Evolutionary conservation across 2,329 filamentous ascomycete species (phyloP).

Genomic region (Arthrobotrys musiformis): DNA sequence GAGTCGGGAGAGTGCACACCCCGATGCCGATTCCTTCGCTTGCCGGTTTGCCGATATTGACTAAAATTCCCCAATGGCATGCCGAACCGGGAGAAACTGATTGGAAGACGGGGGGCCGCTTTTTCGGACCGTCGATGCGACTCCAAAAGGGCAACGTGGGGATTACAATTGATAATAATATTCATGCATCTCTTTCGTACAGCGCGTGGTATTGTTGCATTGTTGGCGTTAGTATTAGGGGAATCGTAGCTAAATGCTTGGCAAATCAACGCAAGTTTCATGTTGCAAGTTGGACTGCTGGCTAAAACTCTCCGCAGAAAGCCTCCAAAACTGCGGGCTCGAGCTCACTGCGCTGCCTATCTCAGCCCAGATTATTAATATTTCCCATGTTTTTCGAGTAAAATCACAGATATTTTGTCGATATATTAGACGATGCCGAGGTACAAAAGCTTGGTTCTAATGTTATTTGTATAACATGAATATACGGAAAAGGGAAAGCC

Average conservation of each 20-base stretch:
- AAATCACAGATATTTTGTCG: background rate
- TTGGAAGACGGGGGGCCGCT: too few species aligned
- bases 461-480: constrained; percentile 14
- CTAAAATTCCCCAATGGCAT: constrained; percentile 9
- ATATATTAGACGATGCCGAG: constrained; percentile 27
- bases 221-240: background rate
- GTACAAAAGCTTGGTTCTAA: background rate
- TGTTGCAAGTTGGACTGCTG: constrained; percentile 44
- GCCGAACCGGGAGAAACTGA: background rate
- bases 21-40: constrained; percentile 23
- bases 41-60: constrained; percentile 16
- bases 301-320: background rate
- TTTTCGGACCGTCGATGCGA: constrained; percentile 27
- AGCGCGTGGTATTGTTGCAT: constrained; percentile 11
- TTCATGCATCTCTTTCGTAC: background rate
- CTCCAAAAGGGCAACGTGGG: background rate
- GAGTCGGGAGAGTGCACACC: constrained; percentile 11
- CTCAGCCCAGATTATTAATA: constrained; percentile 2
- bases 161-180: constrained; percentile 18
- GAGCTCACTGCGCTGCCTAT: constrained; percentile 16
- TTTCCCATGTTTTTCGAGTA: too few species aligned
- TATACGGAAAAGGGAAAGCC: constrained; percentile 10
- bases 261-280: constrained; percentile 31
- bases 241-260: constrained; percentile 9
- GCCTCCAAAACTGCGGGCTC: background rate